Evolutionary conservation across 1,284 basidiomycete genomes (phyloP), one percentile per base, ranked within the genome.

Genomic region (Trichosporon sp.): DNA sequence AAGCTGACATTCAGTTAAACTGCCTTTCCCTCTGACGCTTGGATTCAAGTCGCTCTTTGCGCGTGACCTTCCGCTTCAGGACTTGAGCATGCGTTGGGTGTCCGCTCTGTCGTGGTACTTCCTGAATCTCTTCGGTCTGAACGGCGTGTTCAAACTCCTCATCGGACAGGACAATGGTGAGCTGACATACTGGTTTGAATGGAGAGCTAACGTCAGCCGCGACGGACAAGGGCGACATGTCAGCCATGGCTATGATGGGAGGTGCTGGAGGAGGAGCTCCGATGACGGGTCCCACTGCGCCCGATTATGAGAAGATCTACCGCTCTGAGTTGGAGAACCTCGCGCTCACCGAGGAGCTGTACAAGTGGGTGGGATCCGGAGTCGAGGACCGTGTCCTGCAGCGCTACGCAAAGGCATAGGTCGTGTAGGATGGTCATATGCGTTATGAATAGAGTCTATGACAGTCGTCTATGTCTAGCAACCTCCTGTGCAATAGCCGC

Each of bases 21-120:
- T 99, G 0, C 96, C 96, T 0, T 99, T 99, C 82, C 96, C 96
- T 0, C 82, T 99, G 61, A 99, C 96, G 4, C 85, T 95, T 56
- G 91, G 95, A 4, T 99, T 99, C 86, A 99, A 98, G 80, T 90
- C 91, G n/a, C 95, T 99, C 89, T 87, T 99, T 9, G 95, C 99
- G 75, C 87, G 95, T 59, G 95, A 95, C 58, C 91, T 99, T 59
- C 90, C 95, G 73, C 96, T 95, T 6, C 88, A 89, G 8, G 95
- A 99, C 78, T 92, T 99, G 88, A 93, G 98, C 78, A 95, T 98
- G 19, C 87, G 91, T 81, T 99, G 96, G 95, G 96, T 99, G 33
- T 98, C 95, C 13, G 96, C 95, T 10, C 84, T 99, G 64, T 95
- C 92, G 31, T 99, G 96, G 96, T 99, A 99, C 82, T 99, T 99